These are phyloP conservation scores for Echeveria elegans DNA, from an alignment of 164 flowering plant species.

Conservation along the genomic window DNA sequence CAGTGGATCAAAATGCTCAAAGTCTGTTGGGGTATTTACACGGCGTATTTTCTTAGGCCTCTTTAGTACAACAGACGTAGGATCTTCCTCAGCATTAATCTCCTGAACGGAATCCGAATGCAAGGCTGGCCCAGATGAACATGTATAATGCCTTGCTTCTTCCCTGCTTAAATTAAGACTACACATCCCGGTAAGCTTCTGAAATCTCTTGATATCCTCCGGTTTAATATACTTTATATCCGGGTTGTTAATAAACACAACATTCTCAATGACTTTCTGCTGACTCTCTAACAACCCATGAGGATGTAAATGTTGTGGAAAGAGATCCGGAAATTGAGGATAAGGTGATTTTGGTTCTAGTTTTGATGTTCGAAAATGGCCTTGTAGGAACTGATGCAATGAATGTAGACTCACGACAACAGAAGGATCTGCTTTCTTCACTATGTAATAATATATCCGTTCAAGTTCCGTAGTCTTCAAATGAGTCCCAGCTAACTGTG, in stretches of 20 bases:
- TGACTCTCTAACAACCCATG: constrained; percentile 14
- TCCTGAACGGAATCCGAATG: constrained; percentile 6
- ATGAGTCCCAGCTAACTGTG: constrained; percentile 32
- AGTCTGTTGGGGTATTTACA: background rate
- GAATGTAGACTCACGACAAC: constrained; percentile 20
- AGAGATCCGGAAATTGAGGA: constrained; percentile 40
- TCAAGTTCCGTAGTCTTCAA: constrained; percentile 30
- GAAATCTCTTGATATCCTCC: constrained; percentile 35
- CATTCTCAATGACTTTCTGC: constrained; percentile 23
- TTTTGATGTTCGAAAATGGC: constrained; percentile 19
- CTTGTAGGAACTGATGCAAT: constrained; percentile 28
- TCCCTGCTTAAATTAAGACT: constrained; percentile 23
- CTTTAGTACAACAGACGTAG: background rate
- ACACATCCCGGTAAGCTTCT: constrained; percentile 33
- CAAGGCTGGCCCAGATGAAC: background rate
- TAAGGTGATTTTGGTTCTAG: constrained; percentile 7
- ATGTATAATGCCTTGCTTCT: constrained; percentile 14
- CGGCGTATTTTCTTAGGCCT: constrained; percentile 14
- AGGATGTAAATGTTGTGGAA: constrained; percentile 34
- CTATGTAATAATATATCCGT: constrained; percentile 29
- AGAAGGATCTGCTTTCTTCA: constrained; percentile 35
- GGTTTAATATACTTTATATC: constrained; percentile 21
- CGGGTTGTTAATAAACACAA: constrained; percentile 36
- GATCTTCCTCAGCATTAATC: constrained; percentile 10
- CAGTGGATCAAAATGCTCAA: constrained; percentile 8